Evolutionary conservation across 2,329 filamentous ascomycete genomes (phyloP).

Genomic region (Didymosphaeria variabile): DNA sequence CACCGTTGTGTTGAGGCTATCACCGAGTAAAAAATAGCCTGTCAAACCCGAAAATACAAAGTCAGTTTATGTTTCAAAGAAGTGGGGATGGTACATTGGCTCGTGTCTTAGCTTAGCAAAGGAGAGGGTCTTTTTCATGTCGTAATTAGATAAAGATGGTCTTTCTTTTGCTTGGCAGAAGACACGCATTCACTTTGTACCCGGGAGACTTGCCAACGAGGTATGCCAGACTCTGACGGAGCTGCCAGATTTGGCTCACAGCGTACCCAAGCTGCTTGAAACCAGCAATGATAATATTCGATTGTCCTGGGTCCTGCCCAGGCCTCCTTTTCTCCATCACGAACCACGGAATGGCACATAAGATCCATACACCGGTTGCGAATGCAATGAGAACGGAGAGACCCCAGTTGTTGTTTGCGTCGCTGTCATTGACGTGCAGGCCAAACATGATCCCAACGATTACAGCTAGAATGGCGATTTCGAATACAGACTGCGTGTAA

Average conservation of each 20-base stretch:
- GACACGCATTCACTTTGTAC: no score
- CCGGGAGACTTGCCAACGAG: constrained; percentile 50
- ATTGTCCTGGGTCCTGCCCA: constrained; percentile 62
- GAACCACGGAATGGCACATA: constrained; percentile 73
- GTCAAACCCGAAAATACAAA: background rate
- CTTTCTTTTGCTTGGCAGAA: no score
- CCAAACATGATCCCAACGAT: constrained; percentile 48
- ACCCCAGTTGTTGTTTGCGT: constrained; percentile 72
- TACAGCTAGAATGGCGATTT: constrained; percentile 64
- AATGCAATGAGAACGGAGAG: constrained; percentile 72
- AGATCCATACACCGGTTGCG: constrained; percentile 69
- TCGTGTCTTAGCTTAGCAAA: no score
- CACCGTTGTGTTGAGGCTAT: constrained; percentile 74
- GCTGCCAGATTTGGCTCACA: constrained; percentile 66
- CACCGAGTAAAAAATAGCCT: constrained; percentile 72
- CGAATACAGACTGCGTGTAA: constrained; percentile 18
- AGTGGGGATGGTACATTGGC: background rate
- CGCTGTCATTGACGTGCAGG: constrained; percentile 66
- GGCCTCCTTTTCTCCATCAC: constrained; percentile 70
- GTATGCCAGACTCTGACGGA: constrained; percentile 73
- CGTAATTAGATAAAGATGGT: no score
- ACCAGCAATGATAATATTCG: constrained; percentile 66
- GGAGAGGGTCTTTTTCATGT: no score
- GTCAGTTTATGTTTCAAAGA: background rate
- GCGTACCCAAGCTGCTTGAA: constrained; percentile 68